These are phyloP conservation scores for Carpinus viminea DNA, from an alignment of 306 rosid genomes.

Conservation along the genomic window DNA sequence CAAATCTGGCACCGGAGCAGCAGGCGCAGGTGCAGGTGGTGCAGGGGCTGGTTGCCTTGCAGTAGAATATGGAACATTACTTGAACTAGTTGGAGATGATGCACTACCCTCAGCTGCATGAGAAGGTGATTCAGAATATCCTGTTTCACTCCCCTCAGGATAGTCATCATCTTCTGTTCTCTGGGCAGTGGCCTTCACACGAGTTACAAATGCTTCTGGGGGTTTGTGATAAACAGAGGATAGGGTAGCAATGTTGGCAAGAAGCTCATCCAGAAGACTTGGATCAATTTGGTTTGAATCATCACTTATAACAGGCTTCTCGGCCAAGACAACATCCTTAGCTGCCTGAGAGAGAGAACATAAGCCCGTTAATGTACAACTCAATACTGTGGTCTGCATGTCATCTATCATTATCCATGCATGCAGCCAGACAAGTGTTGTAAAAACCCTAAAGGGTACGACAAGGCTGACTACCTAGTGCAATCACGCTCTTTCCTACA, in stretches of 20 bases:
- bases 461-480: slow-evolving; percentile 11
- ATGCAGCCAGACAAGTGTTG: background rate
- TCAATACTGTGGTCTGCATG: background rate
- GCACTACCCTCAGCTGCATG: slow-evolving; percentile 54
- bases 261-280: slow-evolving; percentile 94
- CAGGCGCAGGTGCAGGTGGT: slow-evolving; percentile 53
- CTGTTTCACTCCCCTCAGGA: slow-evolving; percentile 81
- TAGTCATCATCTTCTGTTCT: slow-evolving; percentile 86
- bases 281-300: slow-evolving; percentile 93
- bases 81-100: slow-evolving; percentile 59
- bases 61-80: slow-evolving; percentile 41
- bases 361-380: slow-evolving; percentile 30
- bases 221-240: slow-evolving; percentile 99
- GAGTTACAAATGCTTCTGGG: slow-evolving; percentile 94
- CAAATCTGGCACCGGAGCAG: slow-evolving; percentile 83
- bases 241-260: slow-evolving; percentile 91
- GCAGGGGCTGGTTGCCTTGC: slow-evolving; percentile 52
- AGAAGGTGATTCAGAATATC: slow-evolving; percentile 68
- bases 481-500: background rate
- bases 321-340: slow-evolving; percentile 98
- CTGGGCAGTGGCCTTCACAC: slow-evolving; percentile 58
- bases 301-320: slow-evolving; percentile 95
- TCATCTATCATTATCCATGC: background rate
- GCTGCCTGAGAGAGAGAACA: slow-evolving; percentile 77
- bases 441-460: background rate